Conservation (phyloP, 768 basidiomycete genomes). For the Naganishia vaughanmartiniae region DNA sequence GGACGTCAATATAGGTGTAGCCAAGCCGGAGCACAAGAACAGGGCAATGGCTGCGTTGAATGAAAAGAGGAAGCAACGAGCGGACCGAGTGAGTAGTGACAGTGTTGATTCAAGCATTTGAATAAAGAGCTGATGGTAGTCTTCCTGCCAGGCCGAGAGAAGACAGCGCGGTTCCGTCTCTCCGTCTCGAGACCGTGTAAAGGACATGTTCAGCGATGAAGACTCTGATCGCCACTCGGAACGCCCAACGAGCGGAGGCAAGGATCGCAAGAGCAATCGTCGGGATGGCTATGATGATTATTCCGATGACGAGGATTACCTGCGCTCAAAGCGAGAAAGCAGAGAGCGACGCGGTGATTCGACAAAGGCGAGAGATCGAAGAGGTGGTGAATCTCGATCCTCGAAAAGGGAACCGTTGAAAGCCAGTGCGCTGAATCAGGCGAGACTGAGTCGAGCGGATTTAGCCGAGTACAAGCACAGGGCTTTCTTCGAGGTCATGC, state of each 20-base stretch:
- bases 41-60: constrained; percentile 24
- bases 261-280: constrained; percentile 8
- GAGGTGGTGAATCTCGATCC: constrained; percentile 54
- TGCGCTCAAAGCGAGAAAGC: constrained; percentile 25
- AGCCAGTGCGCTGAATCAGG: constrained; percentile 62
- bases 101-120: neutral
- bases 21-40: constrained; percentile 26
- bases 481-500: constrained; percentile 82
- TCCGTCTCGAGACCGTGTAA: constrained; percentile 15
- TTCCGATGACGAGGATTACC: constrained; percentile 23
- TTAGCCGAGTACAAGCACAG: constrained; percentile 69
- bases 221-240: constrained; percentile 13
- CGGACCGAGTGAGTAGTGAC: constrained; percentile 19
- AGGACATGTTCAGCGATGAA: constrained; percentile 26
- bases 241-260: constrained; percentile 2
- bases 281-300: constrained; percentile 24
- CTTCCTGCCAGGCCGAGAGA: constrained; percentile 1
- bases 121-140: neutral
- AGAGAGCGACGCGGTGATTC: constrained; percentile 35
- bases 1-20: neutral
- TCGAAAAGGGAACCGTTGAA: constrained; percentile 53
- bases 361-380: constrained; percentile 56
- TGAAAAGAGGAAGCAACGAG: constrained; percentile 21
- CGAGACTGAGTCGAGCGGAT: constrained; percentile 66
- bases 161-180: constrained; percentile 22